A percentile compares a stretch with the other conserved stretches of the same genome.
These are phyloP conservation scores for Ophiosphaerella herpotricha DNA, from an alignment of 2,329 filamentous ascomycete species.

Conservation along the genomic window DNA sequence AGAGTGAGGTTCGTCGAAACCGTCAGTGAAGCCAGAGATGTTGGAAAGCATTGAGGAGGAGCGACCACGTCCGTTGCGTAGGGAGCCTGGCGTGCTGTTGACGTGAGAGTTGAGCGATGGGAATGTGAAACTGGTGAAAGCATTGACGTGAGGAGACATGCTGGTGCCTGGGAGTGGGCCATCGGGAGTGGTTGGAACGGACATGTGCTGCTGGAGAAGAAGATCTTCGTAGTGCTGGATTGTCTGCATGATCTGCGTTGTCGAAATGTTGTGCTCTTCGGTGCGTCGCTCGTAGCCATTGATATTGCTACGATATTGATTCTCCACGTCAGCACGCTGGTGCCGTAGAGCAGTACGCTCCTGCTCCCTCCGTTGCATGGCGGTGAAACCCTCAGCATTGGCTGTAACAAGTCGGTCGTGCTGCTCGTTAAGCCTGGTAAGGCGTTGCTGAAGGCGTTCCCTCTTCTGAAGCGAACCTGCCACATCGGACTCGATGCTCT, in stretches of 20 bases:
- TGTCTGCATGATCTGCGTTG: constrained; percentile 41
- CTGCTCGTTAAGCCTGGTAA: constrained; percentile 74
- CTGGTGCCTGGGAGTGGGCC: constrained; percentile 60
- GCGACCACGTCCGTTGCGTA: constrained; percentile 50
- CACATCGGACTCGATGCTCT: constrained; percentile 67
- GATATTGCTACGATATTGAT: constrained; percentile 46
- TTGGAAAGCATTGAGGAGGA: constrained; percentile 59
- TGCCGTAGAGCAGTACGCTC: constrained; percentile 45
- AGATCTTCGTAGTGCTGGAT: constrained; percentile 47
- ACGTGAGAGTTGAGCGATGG: constrained; percentile 35
- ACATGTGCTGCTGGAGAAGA: constrained; percentile 45
- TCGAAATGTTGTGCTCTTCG: constrained; percentile 44
- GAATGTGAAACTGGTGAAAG: constrained; percentile 46
- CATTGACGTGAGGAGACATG: constrained; percentile 41
- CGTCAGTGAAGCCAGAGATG: constrained; percentile 57
- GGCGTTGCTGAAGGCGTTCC: constrained; percentile 73
- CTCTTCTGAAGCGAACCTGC: constrained; percentile 67
- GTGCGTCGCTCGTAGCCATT: constrained; percentile 46
- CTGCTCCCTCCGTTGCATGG: constrained; percentile 57
- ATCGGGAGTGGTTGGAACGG: constrained; percentile 62
- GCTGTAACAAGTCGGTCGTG: constrained; percentile 71
- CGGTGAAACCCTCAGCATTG: constrained; percentile 67
- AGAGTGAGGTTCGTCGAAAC: constrained; percentile 43
- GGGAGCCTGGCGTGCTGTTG: constrained; percentile 40
- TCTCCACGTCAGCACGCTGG: constrained; percentile 41